Conservation (phyloP, 768 basidiomycete genomes). For the Tulasnella sp. region DNA sequence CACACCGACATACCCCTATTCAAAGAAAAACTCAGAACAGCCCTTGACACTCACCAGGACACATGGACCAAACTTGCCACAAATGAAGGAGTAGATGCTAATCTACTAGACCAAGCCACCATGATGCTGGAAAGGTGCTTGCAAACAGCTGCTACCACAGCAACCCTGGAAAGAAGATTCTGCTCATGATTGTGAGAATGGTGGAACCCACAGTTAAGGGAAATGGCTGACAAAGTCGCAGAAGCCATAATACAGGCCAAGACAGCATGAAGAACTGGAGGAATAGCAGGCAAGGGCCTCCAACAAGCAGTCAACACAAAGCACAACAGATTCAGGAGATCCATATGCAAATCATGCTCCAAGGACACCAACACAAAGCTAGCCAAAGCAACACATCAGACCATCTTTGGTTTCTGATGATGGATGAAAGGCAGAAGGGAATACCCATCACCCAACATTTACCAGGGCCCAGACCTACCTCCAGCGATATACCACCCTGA, state of each 20-base stretch:
- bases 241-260: not conserved
- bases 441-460: not conserved
- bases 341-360: not conserved
- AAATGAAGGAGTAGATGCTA: too few species aligned
- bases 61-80: not conserved
- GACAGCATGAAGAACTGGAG: not conserved
- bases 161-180: too few species aligned
- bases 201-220: not conserved
- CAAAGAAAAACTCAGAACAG: not conserved
- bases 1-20: not conserved
- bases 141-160: too few species aligned
- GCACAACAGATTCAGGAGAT: not conserved
- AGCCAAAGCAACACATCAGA: not conserved
- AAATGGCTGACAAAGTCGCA: not conserved
- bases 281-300: not conserved
- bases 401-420: not conserved
- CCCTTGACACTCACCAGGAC: not conserved
- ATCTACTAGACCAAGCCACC: not conserved
- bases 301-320: not conserved
- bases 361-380: not conserved
- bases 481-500: too few species aligned
- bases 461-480: too few species aligned
- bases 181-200: too few species aligned
- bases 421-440: not conserved
- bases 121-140: not conserved